These are phyloP conservation scores for Arctostaphylos glauca DNA, from an alignment of 148 eudicot species.

Conservation along the genomic window DNA sequence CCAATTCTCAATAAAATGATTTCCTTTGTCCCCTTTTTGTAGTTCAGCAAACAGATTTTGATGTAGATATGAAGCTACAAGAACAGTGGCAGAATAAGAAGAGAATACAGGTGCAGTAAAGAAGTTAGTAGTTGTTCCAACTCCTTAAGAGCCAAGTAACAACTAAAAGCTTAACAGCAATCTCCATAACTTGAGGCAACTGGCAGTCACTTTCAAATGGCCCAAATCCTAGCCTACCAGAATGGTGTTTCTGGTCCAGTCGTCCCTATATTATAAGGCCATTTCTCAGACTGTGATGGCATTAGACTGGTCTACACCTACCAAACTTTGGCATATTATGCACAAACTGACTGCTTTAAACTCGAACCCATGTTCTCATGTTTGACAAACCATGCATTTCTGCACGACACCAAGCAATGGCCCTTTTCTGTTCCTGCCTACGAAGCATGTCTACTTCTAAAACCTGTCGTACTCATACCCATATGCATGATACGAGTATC, in stretches of 20 bases:
- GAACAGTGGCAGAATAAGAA: not conserved
- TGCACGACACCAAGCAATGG: not conserved
- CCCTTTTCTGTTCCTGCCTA: not conserved
- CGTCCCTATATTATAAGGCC: not conserved
- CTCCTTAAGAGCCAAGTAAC: slow-evolving; percentile 6
- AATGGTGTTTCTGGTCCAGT: not conserved
- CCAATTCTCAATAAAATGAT: not conserved
- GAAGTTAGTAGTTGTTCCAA: not conserved
- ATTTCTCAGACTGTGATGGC: not conserved
- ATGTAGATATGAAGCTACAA: not conserved
- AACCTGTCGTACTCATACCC: too few relatives aligned
- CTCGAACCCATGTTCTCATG: not conserved
- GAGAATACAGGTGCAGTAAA: not conserved
- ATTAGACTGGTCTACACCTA: not conserved
- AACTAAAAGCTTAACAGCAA: not conserved
- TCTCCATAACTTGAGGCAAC: not conserved
- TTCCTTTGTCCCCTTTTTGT: not conserved
- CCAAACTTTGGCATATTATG: not conserved
- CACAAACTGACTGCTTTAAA: not conserved
- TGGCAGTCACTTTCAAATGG: not conserved
- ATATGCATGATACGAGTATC: too few relatives aligned
- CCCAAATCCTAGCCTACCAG: not conserved
- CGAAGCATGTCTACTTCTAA: too few relatives aligned
- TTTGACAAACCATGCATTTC: not conserved
- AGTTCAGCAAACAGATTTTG: not conserved